These are phyloP conservation scores for Ophiostoma perfectum DNA, from an alignment of 2,329 filamentous ascomycete genomes.

Conservation along the genomic window DNA sequence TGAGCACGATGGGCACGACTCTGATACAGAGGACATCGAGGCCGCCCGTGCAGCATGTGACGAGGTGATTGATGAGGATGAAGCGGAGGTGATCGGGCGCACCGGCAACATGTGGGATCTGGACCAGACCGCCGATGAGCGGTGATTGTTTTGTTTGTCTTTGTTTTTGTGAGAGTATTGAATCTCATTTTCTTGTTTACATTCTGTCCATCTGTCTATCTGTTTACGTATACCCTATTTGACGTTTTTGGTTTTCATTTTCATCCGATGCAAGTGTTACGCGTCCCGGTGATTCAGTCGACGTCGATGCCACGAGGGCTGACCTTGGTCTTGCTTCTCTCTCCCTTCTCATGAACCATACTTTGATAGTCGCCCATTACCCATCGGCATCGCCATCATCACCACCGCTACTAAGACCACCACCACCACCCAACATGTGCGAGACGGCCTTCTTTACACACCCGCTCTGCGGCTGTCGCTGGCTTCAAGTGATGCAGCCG, in stretches of 20 bases:
- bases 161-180: not conserved
- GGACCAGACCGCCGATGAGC: slow-evolving; percentile 24
- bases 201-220: not conserved
- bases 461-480: slow-evolving; percentile 47
- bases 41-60: slow-evolving; percentile 15
- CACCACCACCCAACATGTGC: slow-evolving; percentile 40
- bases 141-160: slow-evolving; percentile 10
- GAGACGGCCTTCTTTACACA: slow-evolving; percentile 44
- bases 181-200: not conserved
- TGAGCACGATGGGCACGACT: slow-evolving; percentile 29
- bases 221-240: slow-evolving; percentile 12
- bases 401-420: not conserved
- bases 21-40: not conserved
- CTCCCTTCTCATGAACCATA: not conserved
- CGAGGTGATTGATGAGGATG: slow-evolving; percentile 24
- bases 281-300: not conserved
- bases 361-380: not conserved
- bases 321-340: no score
- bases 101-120: slow-evolving; percentile 27
- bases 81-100: slow-evolving; percentile 20
- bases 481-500: slow-evolving; percentile 43
- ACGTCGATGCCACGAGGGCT: no score
- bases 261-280: not conserved
- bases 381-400: not conserved
- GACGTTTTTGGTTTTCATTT: not conserved